Evolutionary conservation across 2,329 filamentous ascomycete species (phyloP).

Genomic region (Tolypocladium endophyticum): DNA sequence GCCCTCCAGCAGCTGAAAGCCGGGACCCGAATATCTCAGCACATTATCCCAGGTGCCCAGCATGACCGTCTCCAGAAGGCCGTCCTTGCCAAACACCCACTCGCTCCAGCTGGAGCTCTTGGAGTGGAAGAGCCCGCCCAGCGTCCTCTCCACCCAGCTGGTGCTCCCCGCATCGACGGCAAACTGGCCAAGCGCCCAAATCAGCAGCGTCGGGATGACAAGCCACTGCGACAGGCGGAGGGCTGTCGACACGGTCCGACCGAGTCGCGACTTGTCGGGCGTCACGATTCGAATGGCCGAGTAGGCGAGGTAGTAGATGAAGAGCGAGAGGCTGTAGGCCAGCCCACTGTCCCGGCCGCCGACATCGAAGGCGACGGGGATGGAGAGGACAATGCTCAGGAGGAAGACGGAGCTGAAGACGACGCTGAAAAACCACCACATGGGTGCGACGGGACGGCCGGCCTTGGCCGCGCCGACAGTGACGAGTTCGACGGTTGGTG

Average conservation of each 20-base stretch:
- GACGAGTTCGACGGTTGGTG: not conserved
- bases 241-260: constrained; percentile 58
- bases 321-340: constrained; percentile 83
- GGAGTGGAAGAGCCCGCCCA: constrained; percentile 53
- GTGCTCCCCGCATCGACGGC: constrained; percentile 73
- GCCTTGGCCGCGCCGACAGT: constrained; percentile 14
- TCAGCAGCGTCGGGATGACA: constrained; percentile 73
- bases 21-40: constrained; percentile 79
- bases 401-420: constrained; percentile 78
- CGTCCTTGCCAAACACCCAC: constrained; percentile 82
- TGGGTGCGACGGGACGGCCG: constrained; percentile 33
- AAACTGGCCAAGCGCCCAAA: constrained; percentile 93
- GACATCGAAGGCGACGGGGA: constrained; percentile 96
- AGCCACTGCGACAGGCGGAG: constrained; percentile 77
- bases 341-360: constrained; percentile 89
- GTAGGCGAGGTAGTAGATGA: constrained; percentile 83
- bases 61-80: constrained; percentile 67
- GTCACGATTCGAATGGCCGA: constrained; percentile 72
- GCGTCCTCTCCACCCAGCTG: constrained; percentile 74
- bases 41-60: constrained; percentile 84
- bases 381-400: constrained; percentile 84
- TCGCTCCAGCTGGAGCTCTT: constrained; percentile 60
- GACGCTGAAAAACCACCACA: constrained; percentile 75
- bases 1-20: constrained; percentile 90
- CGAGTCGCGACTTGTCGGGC: constrained; percentile 64